A percentile compares a stretch with the other conserved stretches of the same genome.
phyloP scores from a whole-genome alignment of 345 rosid species.

The Garcia nutans region DNA sequence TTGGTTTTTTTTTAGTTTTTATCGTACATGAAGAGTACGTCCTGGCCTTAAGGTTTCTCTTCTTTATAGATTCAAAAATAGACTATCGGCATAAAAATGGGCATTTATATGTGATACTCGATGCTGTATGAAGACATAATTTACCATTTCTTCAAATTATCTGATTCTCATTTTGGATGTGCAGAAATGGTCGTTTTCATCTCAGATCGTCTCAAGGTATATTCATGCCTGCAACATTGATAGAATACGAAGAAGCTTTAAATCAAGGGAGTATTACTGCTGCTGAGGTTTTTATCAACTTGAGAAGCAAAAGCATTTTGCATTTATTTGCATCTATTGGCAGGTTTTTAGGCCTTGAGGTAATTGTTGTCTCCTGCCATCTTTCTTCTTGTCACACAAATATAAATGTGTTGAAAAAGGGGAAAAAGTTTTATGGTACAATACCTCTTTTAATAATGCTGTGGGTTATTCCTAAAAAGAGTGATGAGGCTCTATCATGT shows the following conservation, averaged over 20 bases:
- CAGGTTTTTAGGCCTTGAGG: constrained; percentile 96
- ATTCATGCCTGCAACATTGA: constrained; percentile 49
- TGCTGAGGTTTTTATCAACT: constrained; percentile 70
- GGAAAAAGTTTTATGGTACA: not conserved
- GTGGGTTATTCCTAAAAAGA: not conserved
- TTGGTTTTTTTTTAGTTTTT: not conserved
- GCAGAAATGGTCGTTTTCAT: constrained; percentile 89
- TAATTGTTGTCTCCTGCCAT: constrained; percentile 22
- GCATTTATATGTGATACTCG: not conserved
- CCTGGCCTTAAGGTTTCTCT: not conserved
- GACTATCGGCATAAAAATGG: not conserved
- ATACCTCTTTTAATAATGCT: not conserved
- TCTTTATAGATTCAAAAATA: not conserved
- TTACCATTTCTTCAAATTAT: constrained; percentile 9
- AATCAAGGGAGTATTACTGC: constrained; percentile 83
- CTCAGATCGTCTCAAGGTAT: constrained; percentile 72
- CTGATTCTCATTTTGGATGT: constrained; percentile 25
- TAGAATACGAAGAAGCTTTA: constrained; percentile 87
- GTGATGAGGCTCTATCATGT: constrained; percentile 21
- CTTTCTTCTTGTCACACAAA: not conserved
- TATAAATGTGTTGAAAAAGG: not conserved
- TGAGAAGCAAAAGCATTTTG: constrained; percentile 88
- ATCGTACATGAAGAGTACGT: not conserved
- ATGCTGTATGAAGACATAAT: constrained; percentile 4
- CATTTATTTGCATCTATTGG: constrained; percentile 83